These are phyloP conservation scores for Aquilaria yunnanensis DNA, from an alignment of 345 rosid genomes.

Conservation along the genomic window DNA sequence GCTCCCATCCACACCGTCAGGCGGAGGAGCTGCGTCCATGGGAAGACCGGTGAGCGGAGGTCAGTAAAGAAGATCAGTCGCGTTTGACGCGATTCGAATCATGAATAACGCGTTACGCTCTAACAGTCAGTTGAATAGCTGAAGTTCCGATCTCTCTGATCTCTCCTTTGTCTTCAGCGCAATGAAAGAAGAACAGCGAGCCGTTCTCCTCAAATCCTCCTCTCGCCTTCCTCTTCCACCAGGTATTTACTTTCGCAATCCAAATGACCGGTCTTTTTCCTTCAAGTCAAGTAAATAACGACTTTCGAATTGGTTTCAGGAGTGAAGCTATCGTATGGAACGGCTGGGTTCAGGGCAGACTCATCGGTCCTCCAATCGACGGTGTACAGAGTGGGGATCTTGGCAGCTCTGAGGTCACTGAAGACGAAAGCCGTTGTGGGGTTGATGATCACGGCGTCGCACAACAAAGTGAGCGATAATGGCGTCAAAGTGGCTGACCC, in stretches of 20 bases:
- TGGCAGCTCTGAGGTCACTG: conserved; percentile 79
- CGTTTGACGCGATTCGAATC: too few relatives aligned
- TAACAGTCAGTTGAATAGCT: too few relatives aligned
- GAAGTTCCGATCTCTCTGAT: neutral
- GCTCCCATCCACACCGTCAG: too few relatives aligned
- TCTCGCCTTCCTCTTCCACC: conserved; percentile 51
- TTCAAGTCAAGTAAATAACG: neutral
- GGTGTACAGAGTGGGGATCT: conserved; percentile 66
- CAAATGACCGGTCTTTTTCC: neutral
- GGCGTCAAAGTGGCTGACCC: conserved; percentile 90
- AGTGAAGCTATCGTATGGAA: conserved; percentile 73
- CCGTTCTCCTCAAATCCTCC: conserved; percentile 42
- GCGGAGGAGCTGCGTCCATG: too few relatives aligned
- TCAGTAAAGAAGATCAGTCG: too few relatives aligned
- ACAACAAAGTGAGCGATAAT: conserved; percentile 73
- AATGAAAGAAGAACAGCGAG: conserved; percentile 57
- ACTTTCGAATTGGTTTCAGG: conserved; percentile 19
- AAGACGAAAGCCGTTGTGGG: conserved; percentile 62
- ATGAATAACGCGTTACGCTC: too few relatives aligned
- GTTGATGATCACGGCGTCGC: conserved; percentile 94
- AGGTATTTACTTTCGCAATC: conserved; percentile 20
- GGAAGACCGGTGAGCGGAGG: too few relatives aligned
- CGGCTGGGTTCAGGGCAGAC: conserved; percentile 83
- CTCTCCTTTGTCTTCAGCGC: conserved; percentile 3
- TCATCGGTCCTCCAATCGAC: conserved; percentile 70